Evolutionary conservation across 2,329 filamentous ascomycete genomes (phyloP), one percentile per base, ranked within the genome.

Genomic region (Cercospora sp.): DNA sequence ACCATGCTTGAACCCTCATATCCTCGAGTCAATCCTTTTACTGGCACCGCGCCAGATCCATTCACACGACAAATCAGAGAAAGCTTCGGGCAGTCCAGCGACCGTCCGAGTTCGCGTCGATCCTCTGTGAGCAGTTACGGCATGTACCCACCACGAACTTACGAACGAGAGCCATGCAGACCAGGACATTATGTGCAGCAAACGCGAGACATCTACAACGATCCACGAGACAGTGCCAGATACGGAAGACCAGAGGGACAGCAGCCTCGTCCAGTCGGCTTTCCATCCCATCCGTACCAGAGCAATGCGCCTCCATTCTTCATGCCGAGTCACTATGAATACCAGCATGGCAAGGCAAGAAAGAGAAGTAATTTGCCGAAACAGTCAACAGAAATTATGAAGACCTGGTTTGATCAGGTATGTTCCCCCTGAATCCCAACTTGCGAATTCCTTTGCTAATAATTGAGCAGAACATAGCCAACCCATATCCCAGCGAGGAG

Each of bases 311-410:
- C 71, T 36, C 66, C 72, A 3, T 76, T 72, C 66, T 77, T 77
- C 64, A 76, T 75, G 74, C 75, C 77, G n/a, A 76, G 71, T 57
- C 75, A 75, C 33, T 79, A 78, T 66, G 78, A 79, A 53, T 77
- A 78, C 66, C 76, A 78, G 68, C 75, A 78, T 39, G 75, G 75
- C 39, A 79, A 79, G 62, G 75, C 76, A 30, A 75, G 78, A 10
- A 79, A 79, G 67, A 70, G 78, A 60, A 79, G 78, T 70, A 79
- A 79, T 58, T 62, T 79, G 53, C 78, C 78, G 6, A 79, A 79
- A 66, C 76, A 78, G 67, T 79, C 78, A 33, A 79, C 78, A 55
- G 78, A 79, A 68, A 78, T 78, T 18, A 79, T 79, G 78, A 79
- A 79, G 71, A 75, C 73, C n/a, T 79, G 78, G 78, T 79, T 79